phyloP scores from a whole-genome alignment of 2,329 filamentous ascomycete genomes.

The Malbranchea cinnamomea region DNA sequence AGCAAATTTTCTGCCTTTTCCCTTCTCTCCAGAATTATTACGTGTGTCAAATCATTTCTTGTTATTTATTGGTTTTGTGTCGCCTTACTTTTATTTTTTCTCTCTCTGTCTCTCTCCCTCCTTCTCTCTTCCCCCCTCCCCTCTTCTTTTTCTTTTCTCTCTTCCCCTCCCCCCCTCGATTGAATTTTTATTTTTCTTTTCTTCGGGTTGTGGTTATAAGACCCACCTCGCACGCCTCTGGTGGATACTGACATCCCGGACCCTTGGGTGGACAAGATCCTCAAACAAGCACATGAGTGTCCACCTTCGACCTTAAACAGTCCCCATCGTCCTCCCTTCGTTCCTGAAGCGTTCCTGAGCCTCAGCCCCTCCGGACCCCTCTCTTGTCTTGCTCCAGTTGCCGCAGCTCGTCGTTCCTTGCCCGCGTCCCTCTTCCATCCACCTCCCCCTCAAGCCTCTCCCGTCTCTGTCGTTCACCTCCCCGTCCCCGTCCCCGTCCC shows the following conservation, averaged over 20 bases:
- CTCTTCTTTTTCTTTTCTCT: slow-evolving; percentile 2
- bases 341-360: background rate
- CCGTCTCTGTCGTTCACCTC: slow-evolving; percentile 1
- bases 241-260: too few relatives aligned
- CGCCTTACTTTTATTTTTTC: background rate
- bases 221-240: slow-evolving; percentile 4
- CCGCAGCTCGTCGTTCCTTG: background rate
- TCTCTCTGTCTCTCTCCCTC: slow-evolving; percentile 3
- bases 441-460: background rate
- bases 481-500: slow-evolving; percentile 1
- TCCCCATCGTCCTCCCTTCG: background rate
- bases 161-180: background rate
- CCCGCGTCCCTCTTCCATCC: slow-evolving; percentile 2
- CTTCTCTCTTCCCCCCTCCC: background rate
- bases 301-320: background rate
- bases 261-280: too few relatives aligned
- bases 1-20: slow-evolving; percentile 1
- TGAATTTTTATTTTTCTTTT: slow-evolving; percentile 3
- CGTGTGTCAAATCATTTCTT: background rate
- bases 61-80: slow-evolving; percentile 2
- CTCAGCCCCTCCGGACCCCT: background rate
- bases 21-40: too few relatives aligned
- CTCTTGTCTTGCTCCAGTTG: background rate
- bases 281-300: background rate
- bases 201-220: slow-evolving; percentile 2